Evolutionary conservation across 192 early-diverging fungal genomes (phyloP), one percentile per base, ranked within the genome.

Genomic region (Backusella luteola): DNA sequence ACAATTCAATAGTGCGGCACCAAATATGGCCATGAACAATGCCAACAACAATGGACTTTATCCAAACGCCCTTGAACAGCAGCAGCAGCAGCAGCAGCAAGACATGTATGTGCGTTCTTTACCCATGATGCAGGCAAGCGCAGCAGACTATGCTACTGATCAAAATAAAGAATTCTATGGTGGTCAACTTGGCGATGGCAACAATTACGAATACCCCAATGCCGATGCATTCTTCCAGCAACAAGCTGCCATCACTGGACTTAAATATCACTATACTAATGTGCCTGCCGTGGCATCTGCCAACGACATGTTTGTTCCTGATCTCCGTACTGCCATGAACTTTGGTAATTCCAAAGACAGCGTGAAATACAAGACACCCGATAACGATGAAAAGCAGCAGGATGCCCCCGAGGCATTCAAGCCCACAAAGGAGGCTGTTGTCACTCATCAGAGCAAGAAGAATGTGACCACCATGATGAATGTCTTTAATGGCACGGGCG

Each of bases 51-150:
- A 67, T 46, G 34, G 34, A 14, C 34, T 44, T 14, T 67, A 44
- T 44, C 63, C 63, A 34, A 17, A 63, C 49, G 21, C 32, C 26
- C n/a, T 41, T 44, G 73, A 36, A 44, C 42, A 44, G 14, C 42
- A 42, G 12, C 41, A 42, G 1, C 41, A 42, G 29, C 29, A 32
- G 29, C 29, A 32, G 1, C 29, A 49, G 15, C 59, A 75, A 35
- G 73, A 75, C 66, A 44, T 75, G 59, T 75, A 75, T 67, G 73
- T 75, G 14, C 59, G 73, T 3, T 75, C 73, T n/a, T 34, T 23
- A 26, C 73, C 73, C 41, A 42, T 63, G 56, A 63, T 42, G 6
- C 73, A 59, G 14, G 6, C 12, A 32, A 38, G 19, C 15, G 11
- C 59, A 42, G 15, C 69, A 21, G 41, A 42, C 26, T 71, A 71